A percentile compares a stretch with the other conserved stretches of the same genome.
Evolutionary conservation across 2,329 filamentous ascomycete genomes (phyloP).

Genomic region (Blastomyces parvus): DNA sequence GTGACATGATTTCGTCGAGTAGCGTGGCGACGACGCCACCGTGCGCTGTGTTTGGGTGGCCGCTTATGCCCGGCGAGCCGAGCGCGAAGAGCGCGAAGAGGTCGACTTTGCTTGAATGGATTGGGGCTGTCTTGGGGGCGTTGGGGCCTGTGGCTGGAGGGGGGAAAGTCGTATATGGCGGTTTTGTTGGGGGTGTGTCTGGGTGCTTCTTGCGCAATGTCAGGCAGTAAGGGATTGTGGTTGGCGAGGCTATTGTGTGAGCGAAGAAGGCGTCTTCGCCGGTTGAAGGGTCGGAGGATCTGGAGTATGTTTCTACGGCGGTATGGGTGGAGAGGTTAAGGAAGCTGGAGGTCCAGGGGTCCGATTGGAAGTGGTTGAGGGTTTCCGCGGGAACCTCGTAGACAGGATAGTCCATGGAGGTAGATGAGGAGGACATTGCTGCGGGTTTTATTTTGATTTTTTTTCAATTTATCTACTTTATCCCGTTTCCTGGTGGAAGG

Average conservation of each 20-base stretch:
- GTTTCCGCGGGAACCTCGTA: conserved; percentile 12
- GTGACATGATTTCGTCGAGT: conserved; percentile 38
- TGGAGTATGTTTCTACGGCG: conserved; percentile 32
- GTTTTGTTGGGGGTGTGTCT: conserved; percentile 17
- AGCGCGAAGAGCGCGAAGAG: conserved; percentile 31
- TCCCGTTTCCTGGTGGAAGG: not conserved
- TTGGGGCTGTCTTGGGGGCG: not conserved
- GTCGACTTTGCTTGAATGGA: conserved; percentile 17
- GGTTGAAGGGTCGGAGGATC: conserved; percentile 29
- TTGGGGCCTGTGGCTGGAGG: conserved; percentile 15
- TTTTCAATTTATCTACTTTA: not conserved
- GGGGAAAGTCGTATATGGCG: conserved; percentile 16
- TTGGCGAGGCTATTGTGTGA: conserved; percentile 29
- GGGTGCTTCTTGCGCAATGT: conserved; percentile 25
- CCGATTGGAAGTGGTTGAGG: conserved; percentile 18
- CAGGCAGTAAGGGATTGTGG: conserved; percentile 34
- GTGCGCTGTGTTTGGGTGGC: conserved; percentile 33
- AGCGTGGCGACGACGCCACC: conserved; percentile 34
- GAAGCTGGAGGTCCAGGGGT: conserved; percentile 25
- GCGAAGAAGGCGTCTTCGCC: conserved; percentile 39
- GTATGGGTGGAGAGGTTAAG: conserved; percentile 30
- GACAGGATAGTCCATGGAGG: not conserved
- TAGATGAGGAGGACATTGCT: not conserved
- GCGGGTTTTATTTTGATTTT: not conserved
- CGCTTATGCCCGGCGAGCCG: conserved; percentile 28